Base-by-base conservation (phyloP, 2,329 filamentous ascomycete species). In the Trichoderma cornu-damae region DNA sequence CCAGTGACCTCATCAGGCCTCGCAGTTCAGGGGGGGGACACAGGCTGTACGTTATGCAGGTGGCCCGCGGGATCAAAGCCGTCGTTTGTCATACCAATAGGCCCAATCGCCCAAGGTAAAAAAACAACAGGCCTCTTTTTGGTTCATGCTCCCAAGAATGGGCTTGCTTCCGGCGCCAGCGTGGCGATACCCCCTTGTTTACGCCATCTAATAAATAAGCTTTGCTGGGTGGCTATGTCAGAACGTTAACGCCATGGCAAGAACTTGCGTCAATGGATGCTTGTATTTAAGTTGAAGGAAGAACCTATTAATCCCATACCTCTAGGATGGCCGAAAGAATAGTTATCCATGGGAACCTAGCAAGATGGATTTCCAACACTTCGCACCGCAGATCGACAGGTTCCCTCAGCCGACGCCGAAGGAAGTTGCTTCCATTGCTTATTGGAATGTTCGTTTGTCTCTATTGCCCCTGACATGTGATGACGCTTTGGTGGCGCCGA, bases 351-450 rank as follows among this genome's bases (percentile, higher is more conserved):
- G 7, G 12, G 18, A 30, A 12, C 3, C 9, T 6, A 12, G 2
- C 37, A 28, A 28, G 35, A 58, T 58, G 57, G 40, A 58, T 46
- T 58, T 58, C n/a, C 22, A 48, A n/a, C 35, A 53, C 18, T 53
- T 48, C 16, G 26, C 49, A 3, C 42, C 48, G n/a, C 40, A 24
- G 9, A 53, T 58, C 9, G 32, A 38, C 18, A 34, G 11, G 12
- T 9, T 58, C 2, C 42, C 32, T 16, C 42, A 48, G 2, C n/a
- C 7, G 6, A 12, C 43, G 8, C 42, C 22, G 18, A 54, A 24
- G 6, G 9, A 58, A 16, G 16, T 9, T 0, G 34, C 16, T 3
- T 44, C 42, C 22, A 52, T 35, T 20, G 35, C 26, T 12, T 48
- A 42, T 28, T 44, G 51, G 34, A 58, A 53, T 34, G 57, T 58